These are phyloP conservation scores for Lipomyces yarrowii DNA, from an alignment of 1,139 yeast species.

Conservation along the genomic window DNA sequence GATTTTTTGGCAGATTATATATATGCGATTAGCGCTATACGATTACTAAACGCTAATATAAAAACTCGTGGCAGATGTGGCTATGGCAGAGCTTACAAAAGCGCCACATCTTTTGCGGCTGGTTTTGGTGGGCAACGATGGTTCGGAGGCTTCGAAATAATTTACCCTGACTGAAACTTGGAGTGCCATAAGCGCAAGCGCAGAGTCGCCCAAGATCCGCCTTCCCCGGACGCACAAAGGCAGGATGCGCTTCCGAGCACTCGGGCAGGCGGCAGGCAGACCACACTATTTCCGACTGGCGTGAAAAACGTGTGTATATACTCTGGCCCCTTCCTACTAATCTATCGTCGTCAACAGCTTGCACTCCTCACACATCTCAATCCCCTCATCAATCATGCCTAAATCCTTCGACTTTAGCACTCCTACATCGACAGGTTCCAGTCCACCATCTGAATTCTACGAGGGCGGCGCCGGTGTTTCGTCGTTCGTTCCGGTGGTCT, in stretches of 20 bases:
- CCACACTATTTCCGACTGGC: background rate
- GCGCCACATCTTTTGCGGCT: background rate
- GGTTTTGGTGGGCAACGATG: background rate
- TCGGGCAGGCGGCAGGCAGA: background rate
- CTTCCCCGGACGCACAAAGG: background rate
- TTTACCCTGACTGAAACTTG: no score
- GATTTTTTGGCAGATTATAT: no score
- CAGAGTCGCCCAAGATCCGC: background rate
- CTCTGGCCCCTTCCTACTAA: background rate
- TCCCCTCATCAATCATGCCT: background rate
- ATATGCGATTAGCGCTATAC: no score
- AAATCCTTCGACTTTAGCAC: background rate
- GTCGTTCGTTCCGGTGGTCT: conserved; percentile 11
- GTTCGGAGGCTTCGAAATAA: no score
- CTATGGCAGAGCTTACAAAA: no score
- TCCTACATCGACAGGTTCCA: background rate
- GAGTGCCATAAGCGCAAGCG: background rate
- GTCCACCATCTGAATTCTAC: background rate
- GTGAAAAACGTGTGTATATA: background rate
- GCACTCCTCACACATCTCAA: background rate
- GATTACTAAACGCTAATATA: background rate
- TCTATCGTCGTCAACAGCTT: background rate
- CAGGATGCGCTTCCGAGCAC: background rate
- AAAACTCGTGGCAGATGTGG: background rate
- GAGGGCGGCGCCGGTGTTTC: background rate